Evolutionary conservation across 257 asterid species (phyloP).

Genomic region (Nicotiana otophora): DNA sequence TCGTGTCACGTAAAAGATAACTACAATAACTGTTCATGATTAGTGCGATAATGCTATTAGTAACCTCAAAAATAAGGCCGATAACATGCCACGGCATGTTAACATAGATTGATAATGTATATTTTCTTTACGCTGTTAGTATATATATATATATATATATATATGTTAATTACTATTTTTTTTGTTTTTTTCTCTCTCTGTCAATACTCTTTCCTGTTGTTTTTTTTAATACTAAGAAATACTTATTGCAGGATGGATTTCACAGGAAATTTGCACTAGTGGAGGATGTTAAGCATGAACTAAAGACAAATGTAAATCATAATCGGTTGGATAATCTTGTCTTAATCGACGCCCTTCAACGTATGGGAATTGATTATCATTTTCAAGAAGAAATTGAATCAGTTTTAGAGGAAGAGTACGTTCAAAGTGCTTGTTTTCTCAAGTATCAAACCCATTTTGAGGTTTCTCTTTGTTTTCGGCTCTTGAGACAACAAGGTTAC

Average conservation of each 20-base stretch:
- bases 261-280: conserved; percentile 4
- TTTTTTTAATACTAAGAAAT: neutral
- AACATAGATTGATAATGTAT: no score
- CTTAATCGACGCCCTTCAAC: conserved; percentile 34
- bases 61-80: no score
- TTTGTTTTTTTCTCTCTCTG: no score
- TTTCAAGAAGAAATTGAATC: conserved; percentile 26
- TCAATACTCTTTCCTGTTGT: no score
- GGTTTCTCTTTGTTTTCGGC: conserved; percentile 40
- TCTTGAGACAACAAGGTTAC: conserved; percentile 40
- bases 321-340: conserved; percentile 13
- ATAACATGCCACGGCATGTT: no score
- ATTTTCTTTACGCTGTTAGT: no score
- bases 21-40: no score
- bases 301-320: conserved; percentile 1
- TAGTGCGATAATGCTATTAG: no score
- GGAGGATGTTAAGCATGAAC: conserved; percentile 9
- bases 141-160: no score
- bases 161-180: no score
- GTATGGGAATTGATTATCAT: conserved; percentile 29
- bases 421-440: neutral
- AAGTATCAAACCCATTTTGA: conserved; percentile 10
- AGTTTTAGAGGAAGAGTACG: conserved; percentile 14
- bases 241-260: conserved; percentile 20
- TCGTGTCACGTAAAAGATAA: no score